Base-by-base conservation (phyloP, 2,329 filamentous ascomycete species). In the Alternaria consortialis region DNA sequence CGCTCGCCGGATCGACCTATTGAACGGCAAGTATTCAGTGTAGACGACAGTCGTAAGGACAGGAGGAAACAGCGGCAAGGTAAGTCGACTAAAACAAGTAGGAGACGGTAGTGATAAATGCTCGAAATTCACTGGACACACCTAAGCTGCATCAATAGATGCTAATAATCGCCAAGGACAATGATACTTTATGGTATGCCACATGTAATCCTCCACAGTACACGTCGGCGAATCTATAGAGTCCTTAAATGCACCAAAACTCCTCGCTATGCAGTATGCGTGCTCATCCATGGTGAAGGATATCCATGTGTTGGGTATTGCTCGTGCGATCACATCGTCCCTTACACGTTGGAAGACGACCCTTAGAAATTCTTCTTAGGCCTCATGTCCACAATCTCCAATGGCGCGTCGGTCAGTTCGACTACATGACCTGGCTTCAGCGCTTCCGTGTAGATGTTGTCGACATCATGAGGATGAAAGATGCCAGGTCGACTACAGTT, bases 361-460 rank as follows among this genome's bases (percentile, higher is more conserved):
- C 4, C 7, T 40, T 51, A 68, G 23, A 67, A 66, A 9, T 60
- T 64, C 66, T 68, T 72, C 65, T 68, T 75, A 15, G 71, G 71
- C 50, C 77, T 62, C 76, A 91, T 80, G 79, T 92, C 90, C 46
- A 91, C 87, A 37, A 90, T 84, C 71, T 90, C 85, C 73, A 90
- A 89, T 58, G 83, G 80, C 66, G 87, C 75, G 3, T 85, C 83
- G n/a, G 80, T 77, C n/a, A 84, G 75, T 67, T 87, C 85, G n/a
- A 83, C 83, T 4, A 88, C 86, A 76, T 88, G 86, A 0, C 86
- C 86, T 13, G 84, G 84, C 61, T 81, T 79, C 56, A 84, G 61
- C 29, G 92, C 92, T 71, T 90, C 88, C 0, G 91, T 93, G 74
- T 97, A 97, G 1, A 96, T 85, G 69, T 93, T 90, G 27, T 87